Conservation (phyloP, 305 asterid species). For the Fraxinus baroniana region DNA sequence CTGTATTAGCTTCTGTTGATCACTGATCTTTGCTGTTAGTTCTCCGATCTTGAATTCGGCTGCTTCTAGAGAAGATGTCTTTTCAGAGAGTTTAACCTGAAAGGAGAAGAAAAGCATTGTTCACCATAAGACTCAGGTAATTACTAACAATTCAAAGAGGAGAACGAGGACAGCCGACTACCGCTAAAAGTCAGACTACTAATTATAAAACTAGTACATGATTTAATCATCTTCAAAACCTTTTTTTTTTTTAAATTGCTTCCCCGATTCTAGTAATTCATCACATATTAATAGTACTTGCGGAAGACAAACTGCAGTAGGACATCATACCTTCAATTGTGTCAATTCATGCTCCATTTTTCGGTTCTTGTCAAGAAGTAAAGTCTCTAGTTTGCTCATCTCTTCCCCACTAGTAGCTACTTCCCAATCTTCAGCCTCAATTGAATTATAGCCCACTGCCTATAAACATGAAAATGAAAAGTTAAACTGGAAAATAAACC, state of each 20-base stretch:
- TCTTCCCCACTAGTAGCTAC: slow-evolving; percentile 97
- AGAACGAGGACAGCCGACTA: too few relatives aligned
- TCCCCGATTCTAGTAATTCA: slow-evolving; percentile 7
- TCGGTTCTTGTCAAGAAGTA: slow-evolving; percentile 96
- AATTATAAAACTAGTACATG: slow-evolving; percentile 1
- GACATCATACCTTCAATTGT: slow-evolving; percentile 66
- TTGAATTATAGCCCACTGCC: slow-evolving; percentile 99
- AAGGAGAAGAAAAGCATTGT: slow-evolving; percentile 25
- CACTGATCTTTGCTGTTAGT: slow-evolving; percentile 58
- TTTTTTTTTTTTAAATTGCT: slow-evolving; percentile 13
- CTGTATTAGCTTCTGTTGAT: slow-evolving; percentile 90
- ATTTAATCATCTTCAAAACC: slow-evolving; percentile 10
- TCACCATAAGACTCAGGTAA: slow-evolving; percentile 5
- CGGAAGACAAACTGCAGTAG: slow-evolving; percentile 15
- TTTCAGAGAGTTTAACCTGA: slow-evolving; percentile 87
- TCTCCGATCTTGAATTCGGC: slow-evolving; percentile 72
- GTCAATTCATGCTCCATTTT: slow-evolving; percentile 98
- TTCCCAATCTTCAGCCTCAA: slow-evolving; percentile 99
- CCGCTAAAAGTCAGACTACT: background rate
- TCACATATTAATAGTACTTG: slow-evolving; percentile 2
- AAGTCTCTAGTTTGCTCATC: slow-evolving; percentile 94
- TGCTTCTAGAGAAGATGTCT: slow-evolving; percentile 75
- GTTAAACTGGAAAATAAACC: slow-evolving; percentile 3
- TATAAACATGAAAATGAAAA: slow-evolving; percentile 29
- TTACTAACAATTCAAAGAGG: background rate